A percentile compares a stretch with the other conserved stretches of the same genome.
phyloP scores from a whole-genome alignment of 176 grass and related monocot species.

The Canna indica region DNA sequence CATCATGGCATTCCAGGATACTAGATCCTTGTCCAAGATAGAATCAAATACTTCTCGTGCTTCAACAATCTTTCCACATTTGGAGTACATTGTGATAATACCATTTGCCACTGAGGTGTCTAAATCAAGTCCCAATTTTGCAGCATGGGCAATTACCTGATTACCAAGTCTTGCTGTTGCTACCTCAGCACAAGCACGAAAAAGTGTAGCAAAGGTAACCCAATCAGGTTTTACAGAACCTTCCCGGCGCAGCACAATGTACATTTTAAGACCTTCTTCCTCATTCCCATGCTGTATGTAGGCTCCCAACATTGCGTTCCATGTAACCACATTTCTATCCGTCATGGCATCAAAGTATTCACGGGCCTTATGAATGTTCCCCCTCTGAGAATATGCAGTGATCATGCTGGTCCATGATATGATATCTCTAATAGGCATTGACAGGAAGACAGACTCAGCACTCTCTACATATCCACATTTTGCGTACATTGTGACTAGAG shows the following conservation, averaged over 20 bases:
- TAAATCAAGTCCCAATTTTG: constrained; percentile 57
- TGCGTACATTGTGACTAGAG: constrained; percentile 81
- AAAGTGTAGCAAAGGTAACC: constrained; percentile 78
- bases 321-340: constrained; percentile 70
- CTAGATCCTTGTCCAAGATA: constrained; percentile 60
- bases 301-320: constrained; percentile 80
- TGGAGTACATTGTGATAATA: constrained; percentile 90
- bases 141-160: constrained; percentile 53
- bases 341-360: constrained; percentile 67
- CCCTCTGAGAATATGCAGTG: constrained; percentile 73
- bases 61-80: constrained; percentile 76
- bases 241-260: constrained; percentile 45
- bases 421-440: constrained; percentile 56
- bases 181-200: constrained; percentile 71
- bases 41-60: constrained; percentile 56
- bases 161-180: constrained; percentile 68
- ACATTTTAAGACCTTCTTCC: constrained; percentile 89
- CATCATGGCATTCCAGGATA: constrained; percentile 97
- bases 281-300: constrained; percentile 74
- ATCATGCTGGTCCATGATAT: constrained; percentile 98
- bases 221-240: constrained; percentile 64
- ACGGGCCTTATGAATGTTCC: constrained; percentile 45
- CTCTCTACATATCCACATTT: constrained; percentile 44
- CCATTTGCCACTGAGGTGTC: constrained; percentile 58
- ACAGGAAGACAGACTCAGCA: constrained; percentile 67